phyloP scores from a whole-genome alignment of 2,329 filamentous ascomycete genomes.

The Periconia macrospinosa region DNA sequence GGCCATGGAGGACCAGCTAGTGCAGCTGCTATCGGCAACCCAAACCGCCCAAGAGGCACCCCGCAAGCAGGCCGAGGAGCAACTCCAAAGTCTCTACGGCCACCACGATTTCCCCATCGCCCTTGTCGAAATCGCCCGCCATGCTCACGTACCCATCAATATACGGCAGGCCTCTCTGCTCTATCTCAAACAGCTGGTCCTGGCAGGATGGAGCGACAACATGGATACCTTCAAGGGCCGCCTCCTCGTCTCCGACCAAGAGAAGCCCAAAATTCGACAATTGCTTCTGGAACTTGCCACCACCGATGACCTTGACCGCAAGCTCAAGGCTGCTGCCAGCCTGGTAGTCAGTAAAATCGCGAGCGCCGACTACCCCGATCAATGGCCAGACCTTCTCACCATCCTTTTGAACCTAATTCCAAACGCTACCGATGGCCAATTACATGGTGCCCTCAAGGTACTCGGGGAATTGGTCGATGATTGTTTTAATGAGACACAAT shows the following conservation, averaged over 20 bases:
- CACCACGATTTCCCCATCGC: slow-evolving; percentile 74
- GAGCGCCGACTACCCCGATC: slow-evolving; percentile 86
- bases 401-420: slow-evolving; percentile 77
- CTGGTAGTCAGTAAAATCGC: slow-evolving; percentile 93
- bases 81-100: slow-evolving; percentile 71
- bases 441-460: slow-evolving; percentile 88
- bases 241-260: slow-evolving; percentile 70
- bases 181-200: slow-evolving; percentile 79
- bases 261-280: slow-evolving; percentile 73
- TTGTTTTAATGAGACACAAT: slow-evolving; percentile 89
- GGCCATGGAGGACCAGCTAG: slow-evolving; percentile 88
- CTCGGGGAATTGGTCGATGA: slow-evolving; percentile 90
- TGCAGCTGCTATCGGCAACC: slow-evolving; percentile 83
- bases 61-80: slow-evolving; percentile 83
- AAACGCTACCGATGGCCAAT: slow-evolving; percentile 72
- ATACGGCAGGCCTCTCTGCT: slow-evolving; percentile 84
- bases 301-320: slow-evolving; percentile 73
- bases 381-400: slow-evolving; percentile 89
- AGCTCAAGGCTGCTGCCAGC: slow-evolving; percentile 86
- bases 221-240: slow-evolving; percentile 71
- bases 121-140: slow-evolving; percentile 78
- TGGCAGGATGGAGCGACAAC: slow-evolving; percentile 78
- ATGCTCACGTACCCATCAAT: slow-evolving; percentile 70
- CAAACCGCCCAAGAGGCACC: slow-evolving; percentile 75
- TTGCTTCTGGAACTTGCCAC: slow-evolving; percentile 77